Evolutionary conservation across 2,329 filamentous ascomycete genomes (phyloP), one percentile per base, ranked within the genome.

Genomic region (Madurella fahalii): DNA sequence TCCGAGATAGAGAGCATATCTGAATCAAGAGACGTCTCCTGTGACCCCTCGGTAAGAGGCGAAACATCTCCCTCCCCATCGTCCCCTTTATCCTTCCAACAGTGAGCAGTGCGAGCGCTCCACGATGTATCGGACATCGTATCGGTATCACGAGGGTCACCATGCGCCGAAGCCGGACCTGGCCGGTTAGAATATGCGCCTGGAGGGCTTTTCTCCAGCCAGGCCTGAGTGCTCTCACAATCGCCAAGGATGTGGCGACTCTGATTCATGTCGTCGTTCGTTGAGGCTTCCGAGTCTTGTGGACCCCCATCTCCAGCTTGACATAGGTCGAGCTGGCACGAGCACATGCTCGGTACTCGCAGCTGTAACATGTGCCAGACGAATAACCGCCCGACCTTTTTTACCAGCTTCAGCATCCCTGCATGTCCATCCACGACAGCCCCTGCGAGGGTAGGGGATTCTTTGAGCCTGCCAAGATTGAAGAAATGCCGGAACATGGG

Each of bases 1-100:
- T 50, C 47, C 18, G 47, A 34, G 13, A 50, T 50, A 12, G 47
- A 50, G 9, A 50, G 39, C 11, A 43, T 50, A 18, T 50, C 25
- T 7, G 47, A 43, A 18, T 50, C 47, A 3, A 49, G 5, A 18
- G 47, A 49, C 15, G 12, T 41, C 37, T 43, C 12, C 9, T 12
- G 15, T n/a, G 49, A 44, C 15, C 40, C 41, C 17, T n/a, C 31
- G 7, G 30, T 15, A 7, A 37, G 11, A 37, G 34, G 2, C 34
- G 11, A 11, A 11, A 15, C 4, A 4, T 37, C 13, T 15, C 9
- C 9, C 34, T 37, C 4, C 31, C 31, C 12, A 34, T 34, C 31
- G 7, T 34, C 31, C 7, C 12, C 7, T 34, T 34, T 34, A 7
- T 34, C 31, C 34, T 37, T 37, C 9, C 34, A 37, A 37, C 11